Percentiles rank a stretch among this genome's conserved stretches.
These are phyloP conservation scores for Phylloporus gajari DNA, from an alignment of 1,284 basidiomycete genomes.

Conservation along the genomic window DNA sequence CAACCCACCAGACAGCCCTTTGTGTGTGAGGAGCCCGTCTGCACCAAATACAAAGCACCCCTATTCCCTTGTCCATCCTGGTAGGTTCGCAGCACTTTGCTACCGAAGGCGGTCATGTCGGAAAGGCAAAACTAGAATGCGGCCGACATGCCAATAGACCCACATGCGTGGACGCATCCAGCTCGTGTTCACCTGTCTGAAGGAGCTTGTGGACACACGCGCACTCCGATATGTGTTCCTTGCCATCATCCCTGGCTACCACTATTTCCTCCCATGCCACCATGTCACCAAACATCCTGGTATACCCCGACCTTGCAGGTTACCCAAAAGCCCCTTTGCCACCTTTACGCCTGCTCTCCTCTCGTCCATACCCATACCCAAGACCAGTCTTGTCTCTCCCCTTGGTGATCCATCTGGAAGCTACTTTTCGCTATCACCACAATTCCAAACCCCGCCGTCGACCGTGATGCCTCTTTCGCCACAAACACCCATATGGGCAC, in stretches of 20 bases:
- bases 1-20: conserved; percentile 61
- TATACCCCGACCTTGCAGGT: conserved; percentile 37
- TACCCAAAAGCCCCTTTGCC: conserved; percentile 27
- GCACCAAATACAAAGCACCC: conserved; percentile 44
- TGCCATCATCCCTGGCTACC: conserved; percentile 38
- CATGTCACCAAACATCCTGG: conserved; percentile 35
- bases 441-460: conserved; percentile 24
- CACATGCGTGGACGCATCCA: conserved; percentile 27
- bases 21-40: conserved; percentile 57
- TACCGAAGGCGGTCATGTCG: conserved; percentile 34
- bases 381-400: conserved; percentile 21
- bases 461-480: conserved; percentile 22
- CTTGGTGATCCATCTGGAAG: conserved; percentile 24
- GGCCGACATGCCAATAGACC: conserved; percentile 36
- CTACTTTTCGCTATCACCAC: conserved; percentile 29
- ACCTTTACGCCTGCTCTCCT: conserved; percentile 25
- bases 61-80: conserved; percentile 45
- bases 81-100: conserved; percentile 42
- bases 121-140: conserved; percentile 39
- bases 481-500: conserved; percentile 32
- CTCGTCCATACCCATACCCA: conserved; percentile 26
- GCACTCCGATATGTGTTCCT: conserved; percentile 36
- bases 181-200: conserved; percentile 32
- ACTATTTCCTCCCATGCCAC: conserved; percentile 34
- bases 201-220: conserved; percentile 36